These are phyloP conservation scores for Trametes villosa DNA, from an alignment of 768 basidiomycete genomes.

Conservation along the genomic window DNA sequence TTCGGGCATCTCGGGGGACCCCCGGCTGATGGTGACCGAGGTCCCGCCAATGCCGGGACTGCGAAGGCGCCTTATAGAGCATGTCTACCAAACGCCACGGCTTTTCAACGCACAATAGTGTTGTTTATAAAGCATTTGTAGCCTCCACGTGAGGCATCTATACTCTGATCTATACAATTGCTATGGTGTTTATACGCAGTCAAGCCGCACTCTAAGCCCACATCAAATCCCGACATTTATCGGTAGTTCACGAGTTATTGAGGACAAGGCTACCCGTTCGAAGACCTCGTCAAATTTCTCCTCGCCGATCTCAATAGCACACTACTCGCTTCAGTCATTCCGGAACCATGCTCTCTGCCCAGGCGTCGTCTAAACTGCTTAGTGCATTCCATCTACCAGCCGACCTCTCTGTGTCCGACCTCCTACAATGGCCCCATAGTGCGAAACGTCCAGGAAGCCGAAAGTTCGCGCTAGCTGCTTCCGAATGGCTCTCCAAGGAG, in stretches of 20 bases:
- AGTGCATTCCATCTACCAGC: not conserved
- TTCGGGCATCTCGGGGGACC: too few relatives aligned
- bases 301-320: not conserved
- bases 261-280: too few relatives aligned
- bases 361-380: not conserved
- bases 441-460: slow-evolving; percentile 1
- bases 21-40: too few relatives aligned
- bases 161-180: not conserved
- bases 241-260: too few relatives aligned
- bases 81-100: not conserved
- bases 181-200: too few relatives aligned
- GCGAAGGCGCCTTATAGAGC: not conserved
- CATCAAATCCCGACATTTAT: too few relatives aligned
- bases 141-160: not conserved
- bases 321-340: not conserved
- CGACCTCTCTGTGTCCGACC: not conserved
- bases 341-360: not conserved
- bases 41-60: too few relatives aligned
- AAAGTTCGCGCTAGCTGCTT: not conserved
- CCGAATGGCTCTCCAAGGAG: not conserved
- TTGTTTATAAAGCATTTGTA: not conserved
- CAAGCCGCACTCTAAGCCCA: too few relatives aligned
- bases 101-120: not conserved
- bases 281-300: too few relatives aligned
- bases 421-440: not conserved